Conservation (phyloP, 371 early-diverging fungal species). For the Basidiobolus meristosporus region DNA sequence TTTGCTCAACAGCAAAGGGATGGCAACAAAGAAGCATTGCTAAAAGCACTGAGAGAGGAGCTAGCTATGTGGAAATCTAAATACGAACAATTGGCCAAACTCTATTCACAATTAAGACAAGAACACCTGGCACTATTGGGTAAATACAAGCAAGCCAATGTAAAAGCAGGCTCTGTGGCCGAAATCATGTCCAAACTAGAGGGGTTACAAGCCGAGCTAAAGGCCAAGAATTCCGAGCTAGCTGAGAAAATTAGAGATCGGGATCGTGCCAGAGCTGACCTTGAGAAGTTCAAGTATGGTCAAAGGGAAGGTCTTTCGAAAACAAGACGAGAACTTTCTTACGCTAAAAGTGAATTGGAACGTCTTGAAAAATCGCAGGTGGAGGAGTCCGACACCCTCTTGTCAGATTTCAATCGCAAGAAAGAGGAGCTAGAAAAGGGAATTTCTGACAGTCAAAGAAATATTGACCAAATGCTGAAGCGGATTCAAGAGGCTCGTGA, state of each 20-base stretch:
- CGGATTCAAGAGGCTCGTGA: not conserved
- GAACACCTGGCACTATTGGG: slow-evolving; percentile 84
- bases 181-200: slow-evolving; percentile 57
- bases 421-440: slow-evolving; percentile 49
- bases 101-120: slow-evolving; percentile 88
- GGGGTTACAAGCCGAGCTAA: slow-evolving; percentile 49
- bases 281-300: too few relatives aligned
- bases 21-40: slow-evolving; percentile 50
- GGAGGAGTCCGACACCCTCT: slow-evolving; percentile 61
- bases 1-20: slow-evolving; percentile 43
- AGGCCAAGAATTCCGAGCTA: slow-evolving; percentile 59
- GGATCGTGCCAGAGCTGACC: slow-evolving; percentile 55
- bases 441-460: not conserved
- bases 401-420: slow-evolving; percentile 58
- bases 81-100: slow-evolving; percentile 75
- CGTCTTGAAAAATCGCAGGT: slow-evolving; percentile 29
- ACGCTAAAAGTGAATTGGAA: too few relatives aligned
- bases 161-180: slow-evolving; percentile 59
- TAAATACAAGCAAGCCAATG: slow-evolving; percentile 64
- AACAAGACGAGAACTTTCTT: too few relatives aligned
- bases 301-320: too few relatives aligned
- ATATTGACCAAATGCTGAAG: not conserved
- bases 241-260: slow-evolving; percentile 70
- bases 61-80: slow-evolving; percentile 77
- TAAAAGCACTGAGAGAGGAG: slow-evolving; percentile 50